Conservation (phyloP, 176 grass and related monocot species). For the Dactylis glomerata region DNA sequence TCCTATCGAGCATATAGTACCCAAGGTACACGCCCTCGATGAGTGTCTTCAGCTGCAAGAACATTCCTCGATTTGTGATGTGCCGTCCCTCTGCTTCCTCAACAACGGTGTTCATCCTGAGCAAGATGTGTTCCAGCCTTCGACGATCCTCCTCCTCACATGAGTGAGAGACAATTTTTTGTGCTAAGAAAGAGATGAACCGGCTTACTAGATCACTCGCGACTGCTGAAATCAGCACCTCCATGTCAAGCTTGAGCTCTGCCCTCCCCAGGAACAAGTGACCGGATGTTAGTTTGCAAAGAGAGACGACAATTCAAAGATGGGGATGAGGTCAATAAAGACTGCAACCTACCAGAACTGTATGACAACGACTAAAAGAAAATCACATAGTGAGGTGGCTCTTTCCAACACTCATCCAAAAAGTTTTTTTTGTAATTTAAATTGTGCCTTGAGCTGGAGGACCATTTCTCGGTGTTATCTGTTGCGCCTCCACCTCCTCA, state of each 20-base stretch:
- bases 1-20: background rate
- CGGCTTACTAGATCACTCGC: slow-evolving; percentile 20
- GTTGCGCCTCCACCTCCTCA: background rate
- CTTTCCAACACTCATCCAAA: background rate
- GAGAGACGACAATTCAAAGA: background rate
- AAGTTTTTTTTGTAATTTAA: background rate
- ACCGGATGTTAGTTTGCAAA: background rate
- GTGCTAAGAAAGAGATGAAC: slow-evolving; percentile 29
- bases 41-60: slow-evolving; percentile 28
- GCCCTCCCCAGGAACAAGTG: background rate
- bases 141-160: background rate
- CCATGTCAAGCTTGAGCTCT: background rate
- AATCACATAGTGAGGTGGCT: background rate
- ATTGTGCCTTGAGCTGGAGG: background rate
- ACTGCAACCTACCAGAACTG: background rate
- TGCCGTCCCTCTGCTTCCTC: slow-evolving; percentile 22
- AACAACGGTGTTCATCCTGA: slow-evolving; percentile 21
- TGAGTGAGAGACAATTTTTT: background rate
- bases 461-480: background rate
- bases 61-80: slow-evolving; percentile 23
- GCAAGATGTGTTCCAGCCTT: slow-evolving; percentile 22
- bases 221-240: slow-evolving; percentile 19
- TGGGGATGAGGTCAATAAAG: background rate
- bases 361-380: background rate
- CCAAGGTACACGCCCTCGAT: slow-evolving; percentile 14